Evolutionary conservation across 1,139 yeast species (phyloP).

Genomic region (Pichia sp.): DNA sequence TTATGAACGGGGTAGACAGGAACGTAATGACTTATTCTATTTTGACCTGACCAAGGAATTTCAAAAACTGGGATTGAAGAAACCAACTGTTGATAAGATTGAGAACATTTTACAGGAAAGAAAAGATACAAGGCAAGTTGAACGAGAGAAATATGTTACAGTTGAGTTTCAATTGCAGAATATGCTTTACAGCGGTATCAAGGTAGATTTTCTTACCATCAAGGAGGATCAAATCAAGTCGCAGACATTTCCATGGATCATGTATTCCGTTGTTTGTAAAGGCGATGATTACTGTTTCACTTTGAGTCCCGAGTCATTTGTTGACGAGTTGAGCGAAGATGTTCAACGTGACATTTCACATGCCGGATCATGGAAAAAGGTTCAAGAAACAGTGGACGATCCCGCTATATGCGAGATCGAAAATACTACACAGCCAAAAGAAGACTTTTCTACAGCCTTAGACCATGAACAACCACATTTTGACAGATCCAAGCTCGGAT

Average conservation of each 20-base stretch:
- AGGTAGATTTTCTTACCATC: constrained; percentile 63
- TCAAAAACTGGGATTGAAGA: constrained; percentile 6
- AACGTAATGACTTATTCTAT: constrained; percentile 30
- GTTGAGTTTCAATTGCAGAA: constrained; percentile 63
- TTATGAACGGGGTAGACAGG: constrained; percentile 21
- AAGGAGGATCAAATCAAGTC: constrained; percentile 61
- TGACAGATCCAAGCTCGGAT: constrained; percentile 7
- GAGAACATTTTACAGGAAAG: neutral
- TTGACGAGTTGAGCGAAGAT: constrained; percentile 2
- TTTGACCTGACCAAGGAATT: constrained; percentile 28
- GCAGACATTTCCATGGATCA: constrained; percentile 78
- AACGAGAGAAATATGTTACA: constrained; percentile 37
- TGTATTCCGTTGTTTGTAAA: constrained; percentile 41
- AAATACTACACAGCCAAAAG: neutral
- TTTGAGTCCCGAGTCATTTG: constrained; percentile 13
- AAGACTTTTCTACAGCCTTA: neutral
- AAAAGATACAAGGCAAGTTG: neutral
- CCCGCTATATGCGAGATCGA: neutral
- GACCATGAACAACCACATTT: constrained; percentile 1
- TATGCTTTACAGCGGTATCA: constrained; percentile 61
- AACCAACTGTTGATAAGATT: neutral
- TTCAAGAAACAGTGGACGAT: neutral
- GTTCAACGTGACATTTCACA: neutral
- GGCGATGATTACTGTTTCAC: constrained; percentile 22
- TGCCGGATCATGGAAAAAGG: constrained; percentile 1